Percentiles rank a stretch among this genome's conserved stretches.
phyloP scores from a whole-genome alignment of 305 asterid genomes.

The Fraxinus dipetala region DNA sequence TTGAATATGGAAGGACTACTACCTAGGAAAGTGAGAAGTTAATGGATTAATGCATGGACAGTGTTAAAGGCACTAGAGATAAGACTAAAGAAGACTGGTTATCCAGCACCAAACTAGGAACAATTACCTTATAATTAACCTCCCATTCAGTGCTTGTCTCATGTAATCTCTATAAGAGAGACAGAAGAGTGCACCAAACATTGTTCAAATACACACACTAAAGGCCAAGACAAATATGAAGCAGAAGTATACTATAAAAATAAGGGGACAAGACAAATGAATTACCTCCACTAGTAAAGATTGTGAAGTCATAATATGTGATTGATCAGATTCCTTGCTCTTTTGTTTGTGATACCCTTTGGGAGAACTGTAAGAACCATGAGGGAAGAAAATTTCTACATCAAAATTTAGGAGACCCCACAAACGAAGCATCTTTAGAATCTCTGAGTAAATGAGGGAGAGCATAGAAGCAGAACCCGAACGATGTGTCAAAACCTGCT shows the following conservation, averaged over 20 bases:
- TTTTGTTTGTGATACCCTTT: slow-evolving; percentile 67
- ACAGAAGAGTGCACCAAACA: slow-evolving; percentile 11
- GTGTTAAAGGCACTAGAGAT: neutral
- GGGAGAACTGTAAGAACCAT: slow-evolving; percentile 57
- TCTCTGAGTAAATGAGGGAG: slow-evolving; percentile 69
- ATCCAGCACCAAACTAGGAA: neutral
- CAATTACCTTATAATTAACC: neutral
- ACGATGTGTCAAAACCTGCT: slow-evolving; percentile 83
- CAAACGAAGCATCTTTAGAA: slow-evolving; percentile 66
- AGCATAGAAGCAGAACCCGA: slow-evolving; percentile 73
- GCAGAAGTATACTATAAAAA: slow-evolving; percentile 14
- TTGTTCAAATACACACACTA: neutral
- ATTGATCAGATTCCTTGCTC: slow-evolving; percentile 58
- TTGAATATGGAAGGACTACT: neutral
- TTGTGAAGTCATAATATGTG: slow-evolving; percentile 59
- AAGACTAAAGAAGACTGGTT: neutral
- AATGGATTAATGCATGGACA: neutral
- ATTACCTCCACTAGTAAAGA: slow-evolving; percentile 65
- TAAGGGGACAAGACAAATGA: slow-evolving; percentile 4
- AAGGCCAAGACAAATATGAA: neutral
- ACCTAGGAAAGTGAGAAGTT: neutral
- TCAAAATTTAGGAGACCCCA: slow-evolving; percentile 68
- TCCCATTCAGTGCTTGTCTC: neutral
- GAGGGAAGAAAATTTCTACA: slow-evolving; percentile 67
- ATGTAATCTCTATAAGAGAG: slow-evolving; percentile 9